phyloP scores from a whole-genome alignment of 768 basidiomycete species.

The Rubroboletus pulcherrimus region DNA sequence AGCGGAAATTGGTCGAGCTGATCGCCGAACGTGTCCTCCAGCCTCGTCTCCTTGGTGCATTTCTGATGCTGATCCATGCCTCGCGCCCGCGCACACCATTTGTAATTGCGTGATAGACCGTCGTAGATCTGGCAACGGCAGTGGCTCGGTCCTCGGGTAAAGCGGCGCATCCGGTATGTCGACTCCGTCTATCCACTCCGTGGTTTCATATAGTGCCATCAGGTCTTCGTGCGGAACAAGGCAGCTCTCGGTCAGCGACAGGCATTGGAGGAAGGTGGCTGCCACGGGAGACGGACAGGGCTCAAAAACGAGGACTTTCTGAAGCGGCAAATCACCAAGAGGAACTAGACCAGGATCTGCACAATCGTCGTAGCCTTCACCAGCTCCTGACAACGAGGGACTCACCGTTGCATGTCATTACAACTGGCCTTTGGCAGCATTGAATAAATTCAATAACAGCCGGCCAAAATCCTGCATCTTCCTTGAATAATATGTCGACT shows the following conservation, averaged over 20 bases:
- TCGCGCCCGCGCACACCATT: conserved; percentile 39
- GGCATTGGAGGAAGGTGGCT: conserved; percentile 62
- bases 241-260: conserved; percentile 58
- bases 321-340: conserved; percentile 67
- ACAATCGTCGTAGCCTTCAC: conserved; percentile 6
- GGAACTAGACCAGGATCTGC: conserved; percentile 76
- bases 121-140: conserved; percentile 55
- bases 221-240: conserved; percentile 41
- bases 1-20: conserved; percentile 32
- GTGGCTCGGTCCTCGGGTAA: conserved; percentile 29
- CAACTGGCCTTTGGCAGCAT: conserved; percentile 80
- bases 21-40: conserved; percentile 27
- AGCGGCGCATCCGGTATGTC: conserved; percentile 35
- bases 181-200: conserved; percentile 19
- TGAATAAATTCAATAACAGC: conserved; percentile 77
- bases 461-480: conserved; percentile 84
- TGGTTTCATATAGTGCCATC: conserved; percentile 42
- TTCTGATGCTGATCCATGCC: conserved; percentile 30
- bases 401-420: conserved; percentile 93
- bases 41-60: conserved; percentile 30
- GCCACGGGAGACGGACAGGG: conserved; percentile 54
- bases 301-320: conserved; percentile 62
- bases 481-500: conserved; percentile 88
- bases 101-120: conserved; percentile 62
- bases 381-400: conserved; percentile 8